These are phyloP conservation scores for Ustilago crameri DNA, from an alignment of 1,284 basidiomycete genomes.

Conservation along the genomic window DNA sequence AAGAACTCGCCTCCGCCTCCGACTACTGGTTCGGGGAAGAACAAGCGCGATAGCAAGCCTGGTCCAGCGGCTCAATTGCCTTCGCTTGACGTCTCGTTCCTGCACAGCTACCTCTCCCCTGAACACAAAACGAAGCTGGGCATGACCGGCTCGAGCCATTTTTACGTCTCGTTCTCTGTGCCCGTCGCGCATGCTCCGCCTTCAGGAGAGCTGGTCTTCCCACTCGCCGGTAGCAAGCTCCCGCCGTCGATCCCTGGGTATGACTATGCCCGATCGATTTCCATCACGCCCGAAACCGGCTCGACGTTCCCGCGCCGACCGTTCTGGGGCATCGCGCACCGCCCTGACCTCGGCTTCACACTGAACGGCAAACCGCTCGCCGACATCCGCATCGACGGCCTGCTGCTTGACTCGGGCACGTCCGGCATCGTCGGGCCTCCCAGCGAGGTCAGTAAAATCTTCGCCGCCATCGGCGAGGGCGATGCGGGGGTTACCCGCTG, in stretches of 20 bases:
- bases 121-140: constrained; percentile 6
- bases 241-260: constrained; percentile 3
- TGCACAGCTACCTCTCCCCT: constrained; percentile 16
- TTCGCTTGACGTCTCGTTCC: constrained; percentile 19
- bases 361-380: constrained; percentile 1
- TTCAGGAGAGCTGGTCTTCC: constrained; percentile 30
- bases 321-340: constrained; percentile 42
- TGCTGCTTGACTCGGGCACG: constrained; percentile 33
- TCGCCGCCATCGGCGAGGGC: background rate
- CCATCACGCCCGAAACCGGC: constrained; percentile 15
- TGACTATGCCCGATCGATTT: background rate
- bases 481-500: background rate
- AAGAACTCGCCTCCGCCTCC: background rate
- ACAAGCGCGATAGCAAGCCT: background rate
- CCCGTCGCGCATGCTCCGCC: background rate
- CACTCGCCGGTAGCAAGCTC: constrained; percentile 11
- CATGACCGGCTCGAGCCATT: constrained; percentile 16
- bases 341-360: constrained; percentile 12
- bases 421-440: constrained; percentile 28
- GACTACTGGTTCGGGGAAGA: background rate
- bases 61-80: too few species aligned
- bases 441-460: constrained; percentile 29
- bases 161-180: constrained; percentile 18
- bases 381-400: constrained; percentile 26
- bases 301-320: constrained; percentile 16